phyloP scores from a whole-genome alignment of 495 filamentous ascomycete genomes.

The Glarea lozoyensis region DNA sequence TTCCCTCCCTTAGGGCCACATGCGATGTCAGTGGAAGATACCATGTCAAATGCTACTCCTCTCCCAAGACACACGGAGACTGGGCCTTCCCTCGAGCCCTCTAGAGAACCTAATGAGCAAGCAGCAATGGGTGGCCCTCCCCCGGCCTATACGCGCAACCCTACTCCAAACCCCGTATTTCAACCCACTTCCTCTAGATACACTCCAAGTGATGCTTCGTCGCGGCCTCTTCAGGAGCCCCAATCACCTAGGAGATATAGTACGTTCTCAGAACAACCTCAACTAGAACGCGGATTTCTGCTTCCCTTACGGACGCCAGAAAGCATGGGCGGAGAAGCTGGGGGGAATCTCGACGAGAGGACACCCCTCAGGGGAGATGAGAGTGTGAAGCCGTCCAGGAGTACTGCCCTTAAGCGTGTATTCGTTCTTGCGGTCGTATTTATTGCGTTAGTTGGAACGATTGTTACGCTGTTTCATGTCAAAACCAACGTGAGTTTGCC shows the following conservation, averaged over 20 bases:
- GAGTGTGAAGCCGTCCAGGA: neutral
- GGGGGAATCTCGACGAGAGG: slow-evolving; percentile 7
- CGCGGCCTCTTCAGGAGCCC: neutral
- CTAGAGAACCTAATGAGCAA: too few relatives aligned
- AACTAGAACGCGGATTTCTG: slow-evolving; percentile 12
- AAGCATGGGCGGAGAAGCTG: slow-evolving; percentile 16
- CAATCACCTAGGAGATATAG: slow-evolving; percentile 6
- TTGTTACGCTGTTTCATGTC: slow-evolving; percentile 6
- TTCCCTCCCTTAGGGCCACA: slow-evolving; percentile 2
- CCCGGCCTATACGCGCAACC: slow-evolving; percentile 14
- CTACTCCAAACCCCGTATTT: too few relatives aligned
- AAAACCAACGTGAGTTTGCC: neutral
- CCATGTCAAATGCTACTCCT: too few relatives aligned
- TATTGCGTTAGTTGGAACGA: neutral
- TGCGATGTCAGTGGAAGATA: too few relatives aligned
- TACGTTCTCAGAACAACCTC: slow-evolving; percentile 15
- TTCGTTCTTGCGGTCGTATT: slow-evolving; percentile 5
- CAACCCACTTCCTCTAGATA: too few relatives aligned
- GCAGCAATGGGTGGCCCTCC: slow-evolving; percentile 9
- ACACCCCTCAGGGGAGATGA: slow-evolving; percentile 1
- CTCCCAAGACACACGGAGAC: too few relatives aligned
- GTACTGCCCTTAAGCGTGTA: slow-evolving; percentile 1
- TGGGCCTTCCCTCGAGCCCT: too few relatives aligned
- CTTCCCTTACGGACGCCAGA: slow-evolving; percentile 11
- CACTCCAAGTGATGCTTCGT: too few relatives aligned